Evolutionary conservation across 208 protist species (phyloP), one percentile per base, ranked within the genome.

Genomic region (Acanthamoeba healyi): DNA sequence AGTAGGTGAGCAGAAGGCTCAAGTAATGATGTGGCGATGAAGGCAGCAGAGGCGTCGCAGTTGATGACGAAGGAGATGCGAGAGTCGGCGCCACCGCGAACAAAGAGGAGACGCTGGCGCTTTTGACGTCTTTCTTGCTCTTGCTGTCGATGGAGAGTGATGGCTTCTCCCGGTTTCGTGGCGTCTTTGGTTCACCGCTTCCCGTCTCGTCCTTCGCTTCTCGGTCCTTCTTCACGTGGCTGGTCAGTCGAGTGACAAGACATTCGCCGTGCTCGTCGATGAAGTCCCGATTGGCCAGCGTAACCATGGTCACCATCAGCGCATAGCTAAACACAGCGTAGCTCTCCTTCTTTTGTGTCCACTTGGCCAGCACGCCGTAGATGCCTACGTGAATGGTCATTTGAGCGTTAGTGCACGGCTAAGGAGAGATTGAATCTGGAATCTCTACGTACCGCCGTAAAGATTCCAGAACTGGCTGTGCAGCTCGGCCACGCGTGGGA

Each of bases 281-380:
- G 26, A 88, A 88, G 6, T 32, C 36, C 15, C 15, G n/a, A 9
- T 36, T 32, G 14, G 79, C 79, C 17, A 29, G 79, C 5, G 79
- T 58, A 7, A 22, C 22, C 79, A 88, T 88, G 26, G 79, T 88
- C 26, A 88, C 79, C 79, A 88, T 65, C 32, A 88, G 32, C 54
- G 24, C 79, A 40, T 58, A 88, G 34, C 79, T 65, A 22, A 88
- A 88, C 12, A 34, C 32, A 22, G 79, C 79, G 32, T 88, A 63
- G 29, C 54, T 88, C 4, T 88, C 79, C 34, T 88, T 87, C 42
- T 88, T 88, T 24, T 65, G 54, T 9, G 79, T 29, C 79, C 79
- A 88, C 34, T 88, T 88, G 6, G 5, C 17, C 54, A 88, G 17
- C 22, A 61, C 29, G 29, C 5, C 54, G 22, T 88, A 88, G 29